Evolutionary conservation across 805 yeast species (phyloP).

Genomic region (Spathaspora sp.): DNA sequence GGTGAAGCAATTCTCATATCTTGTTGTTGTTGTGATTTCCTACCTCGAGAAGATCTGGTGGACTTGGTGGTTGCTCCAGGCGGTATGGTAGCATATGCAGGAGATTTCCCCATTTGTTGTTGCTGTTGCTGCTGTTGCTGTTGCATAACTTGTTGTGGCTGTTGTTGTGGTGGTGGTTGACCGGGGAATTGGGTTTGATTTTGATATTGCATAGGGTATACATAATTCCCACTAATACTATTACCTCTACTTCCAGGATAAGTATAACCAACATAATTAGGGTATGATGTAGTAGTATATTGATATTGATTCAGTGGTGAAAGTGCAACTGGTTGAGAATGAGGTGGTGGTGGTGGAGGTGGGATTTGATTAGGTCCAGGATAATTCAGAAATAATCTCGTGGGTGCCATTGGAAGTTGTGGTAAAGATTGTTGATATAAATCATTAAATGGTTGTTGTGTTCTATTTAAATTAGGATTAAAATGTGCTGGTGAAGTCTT

Average conservation of each 20-base stretch:
- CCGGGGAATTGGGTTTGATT: constrained; percentile 10
- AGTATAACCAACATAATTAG: constrained; percentile 1
- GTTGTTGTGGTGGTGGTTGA: constrained; percentile 6
- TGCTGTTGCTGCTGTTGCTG: neutral
- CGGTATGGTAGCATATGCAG: constrained; percentile 8
- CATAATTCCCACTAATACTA: constrained; percentile 1
- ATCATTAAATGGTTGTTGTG: constrained; percentile 3
- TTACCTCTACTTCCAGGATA: neutral
- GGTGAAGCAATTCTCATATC: neutral
- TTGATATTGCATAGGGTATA: constrained; percentile 2
- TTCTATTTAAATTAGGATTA: constrained; percentile 5
- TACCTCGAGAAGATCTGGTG: constrained; percentile 1
- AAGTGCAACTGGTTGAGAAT: neutral
- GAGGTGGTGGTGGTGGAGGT: neutral
- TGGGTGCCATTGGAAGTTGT: constrained; percentile 9
- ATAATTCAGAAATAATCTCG: constrained; percentile 12
- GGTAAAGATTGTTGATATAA: constrained; percentile 10
- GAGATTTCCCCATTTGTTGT: neutral
- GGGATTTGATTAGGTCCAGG: constrained; percentile 2
- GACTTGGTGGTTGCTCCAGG: constrained; percentile 11
- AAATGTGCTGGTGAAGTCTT: constrained; percentile 29
- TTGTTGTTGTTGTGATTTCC: constrained; percentile 1
- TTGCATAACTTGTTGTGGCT: neutral
- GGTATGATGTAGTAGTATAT: constrained; percentile 4
- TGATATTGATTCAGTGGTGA: constrained; percentile 10